Conservation (phyloP, 202 grass and related monocot species). For the Carex sylvatica region DNA sequence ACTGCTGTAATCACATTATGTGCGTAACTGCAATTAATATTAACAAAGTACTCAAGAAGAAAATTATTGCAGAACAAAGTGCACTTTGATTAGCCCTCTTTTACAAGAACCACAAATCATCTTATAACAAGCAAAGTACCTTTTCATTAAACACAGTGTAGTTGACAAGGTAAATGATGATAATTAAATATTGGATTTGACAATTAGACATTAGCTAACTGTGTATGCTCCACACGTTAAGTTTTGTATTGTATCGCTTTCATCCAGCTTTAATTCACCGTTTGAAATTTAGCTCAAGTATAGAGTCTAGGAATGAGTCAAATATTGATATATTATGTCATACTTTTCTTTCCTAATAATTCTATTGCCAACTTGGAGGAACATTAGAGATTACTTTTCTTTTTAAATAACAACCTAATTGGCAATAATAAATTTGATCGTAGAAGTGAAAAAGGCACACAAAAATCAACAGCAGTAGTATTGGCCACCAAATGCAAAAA, state of each 20-base stretch:
- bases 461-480: too few species aligned
- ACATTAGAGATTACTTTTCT: neutral
- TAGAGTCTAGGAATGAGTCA: neutral
- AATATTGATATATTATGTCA: neutral
- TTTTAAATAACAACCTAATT: neutral
- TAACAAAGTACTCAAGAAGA: neutral
- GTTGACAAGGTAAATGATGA: neutral
- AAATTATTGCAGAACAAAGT: neutral
- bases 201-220: neutral
- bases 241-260: neutral
- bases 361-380: neutral
- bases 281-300: neutral
- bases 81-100: neutral
- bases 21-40: neutral
- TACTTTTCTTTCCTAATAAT: neutral
- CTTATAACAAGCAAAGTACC: neutral
- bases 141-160: neutral
- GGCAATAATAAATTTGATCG: neutral
- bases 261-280: neutral
- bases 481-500: neutral
- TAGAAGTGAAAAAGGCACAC: neutral
- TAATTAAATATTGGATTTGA: neutral
- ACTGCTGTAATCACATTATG: neutral
- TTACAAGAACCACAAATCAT: neutral
- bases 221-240: constrained; percentile 12